These are phyloP conservation scores for Letharia columbiana DNA, from an alignment of 495 filamentous ascomycete genomes.

Conservation along the genomic window DNA sequence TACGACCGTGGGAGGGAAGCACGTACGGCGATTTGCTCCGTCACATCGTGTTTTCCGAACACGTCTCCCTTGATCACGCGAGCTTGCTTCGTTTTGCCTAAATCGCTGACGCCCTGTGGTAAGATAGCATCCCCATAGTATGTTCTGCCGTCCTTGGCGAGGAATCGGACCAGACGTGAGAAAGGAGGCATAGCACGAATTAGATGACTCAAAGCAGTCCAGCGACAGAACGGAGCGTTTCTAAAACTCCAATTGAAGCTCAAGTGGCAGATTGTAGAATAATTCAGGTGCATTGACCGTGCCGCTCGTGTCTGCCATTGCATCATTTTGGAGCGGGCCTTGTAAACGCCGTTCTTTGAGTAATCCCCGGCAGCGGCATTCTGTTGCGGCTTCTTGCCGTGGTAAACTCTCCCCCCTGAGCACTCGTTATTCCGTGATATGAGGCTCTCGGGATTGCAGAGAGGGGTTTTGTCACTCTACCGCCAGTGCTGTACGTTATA, in stretches of 20 bases:
- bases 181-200: not conserved
- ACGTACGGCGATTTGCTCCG: constrained; percentile 48
- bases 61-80: constrained; percentile 64
- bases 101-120: constrained; percentile 55
- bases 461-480: constrained; percentile 79
- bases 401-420: not conserved
- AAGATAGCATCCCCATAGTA: constrained; percentile 84
- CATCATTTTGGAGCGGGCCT: not conserved
- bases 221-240: not conserved
- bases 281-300: not conserved
- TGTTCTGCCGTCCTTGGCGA: constrained; percentile 61
- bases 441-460: constrained; percentile 81
- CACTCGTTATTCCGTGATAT: constrained; percentile 22
- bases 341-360: constrained; percentile 1
- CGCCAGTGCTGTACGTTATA: constrained; percentile 49
- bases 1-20: not conserved
- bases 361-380: constrained; percentile 1
- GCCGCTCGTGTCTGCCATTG: not conserved
- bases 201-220: not conserved
- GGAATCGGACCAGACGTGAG: constrained; percentile 61
- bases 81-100: constrained; percentile 57
- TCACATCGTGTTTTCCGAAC: constrained; percentile 62
- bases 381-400: not conserved
- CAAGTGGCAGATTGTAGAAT: not conserved
- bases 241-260: not conserved